Evolutionary conservation across 1,284 basidiomycete genomes (phyloP), one percentile per base, ranked within the genome.

Genomic region (Thecaphora thlaspeos): DNA sequence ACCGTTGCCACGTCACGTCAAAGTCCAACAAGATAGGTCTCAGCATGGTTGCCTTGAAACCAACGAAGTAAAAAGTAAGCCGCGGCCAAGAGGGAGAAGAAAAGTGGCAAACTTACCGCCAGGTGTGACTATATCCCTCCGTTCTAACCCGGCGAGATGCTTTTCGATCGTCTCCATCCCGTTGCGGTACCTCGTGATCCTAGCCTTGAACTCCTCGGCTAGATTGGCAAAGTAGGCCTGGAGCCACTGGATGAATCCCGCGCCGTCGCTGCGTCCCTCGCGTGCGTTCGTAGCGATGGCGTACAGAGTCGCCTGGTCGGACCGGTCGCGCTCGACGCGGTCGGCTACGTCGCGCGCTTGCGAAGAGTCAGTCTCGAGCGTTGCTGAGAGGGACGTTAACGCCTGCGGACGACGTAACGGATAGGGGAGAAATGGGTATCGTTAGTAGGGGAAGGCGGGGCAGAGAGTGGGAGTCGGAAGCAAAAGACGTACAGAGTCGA

Each of bases 131-230:
- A 61, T 59, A 36, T 73, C 70, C 12, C 61, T 48, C n/a, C 53
- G 46, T 18, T 53, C 60, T 22, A 75, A 38, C n/a, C 60, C 56
- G 18, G 57, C 43, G 7, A 77, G 52, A 37, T 76, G 73, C 8
- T 68, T 66, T 41, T 71, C 63, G 43, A 76, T 68, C 7, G 70
- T 70, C 51, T 77, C 75, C 45, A 77, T 68, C 0, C 68, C 75
- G 23, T 51, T 54, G 18, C 70, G 54, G 58, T 76, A 76, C 2
- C 71, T 56, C 15, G 55, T 38, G 44, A 76, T 72, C 2, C 75
- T 55, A 8, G 60, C 61, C 22, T 67, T 48, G 24, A 73, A 69
- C 23, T 70, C 64, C 14, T 46, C 43, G 2, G 73, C 70, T 2
- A 65, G 51, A 8, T 61, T 47, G n/a, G 52, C 51, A 46, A 71